phyloP scores from a whole-genome alignment of 2,329 filamentous ascomycete species.

The Capronia coronata region DNA sequence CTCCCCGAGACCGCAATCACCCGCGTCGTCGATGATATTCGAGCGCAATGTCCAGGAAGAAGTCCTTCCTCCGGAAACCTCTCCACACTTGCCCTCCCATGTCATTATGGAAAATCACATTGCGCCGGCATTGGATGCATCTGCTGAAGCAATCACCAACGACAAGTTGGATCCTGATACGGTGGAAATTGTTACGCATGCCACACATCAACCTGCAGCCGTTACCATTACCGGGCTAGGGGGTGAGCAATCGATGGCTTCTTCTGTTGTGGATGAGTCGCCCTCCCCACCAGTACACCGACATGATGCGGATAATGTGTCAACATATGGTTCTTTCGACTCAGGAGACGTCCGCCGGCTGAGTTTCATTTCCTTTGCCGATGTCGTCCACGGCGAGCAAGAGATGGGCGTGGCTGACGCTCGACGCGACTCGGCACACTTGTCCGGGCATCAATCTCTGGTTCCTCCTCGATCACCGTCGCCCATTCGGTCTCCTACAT shows the following conservation, averaged over 20 bases:
- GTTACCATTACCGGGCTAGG: constrained; percentile 55
- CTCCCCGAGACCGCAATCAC: constrained; percentile 70
- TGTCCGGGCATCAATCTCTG: constrained; percentile 26
- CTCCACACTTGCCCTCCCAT: constrained; percentile 83
- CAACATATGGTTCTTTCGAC: constrained; percentile 73
- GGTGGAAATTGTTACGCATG: constrained; percentile 87
- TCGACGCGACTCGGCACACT: constrained; percentile 61
- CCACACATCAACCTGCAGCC: constrained; percentile 71
- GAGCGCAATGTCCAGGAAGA: constrained; percentile 90
- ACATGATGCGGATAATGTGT: constrained; percentile 54
- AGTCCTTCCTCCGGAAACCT: constrained; percentile 58
- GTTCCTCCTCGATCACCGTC: constrained; percentile 59
- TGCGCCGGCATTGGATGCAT: constrained; percentile 82
- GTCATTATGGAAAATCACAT: constrained; percentile 94
- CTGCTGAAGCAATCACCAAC: constrained; percentile 86
- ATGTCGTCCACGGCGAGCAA: constrained; percentile 73
- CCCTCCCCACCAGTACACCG: constrained; percentile 41
- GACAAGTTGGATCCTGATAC: constrained; percentile 74
- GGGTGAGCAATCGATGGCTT: constrained; percentile 34
- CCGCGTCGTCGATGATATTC: constrained; percentile 73
- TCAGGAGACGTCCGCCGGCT: constrained; percentile 71
- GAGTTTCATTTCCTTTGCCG: constrained; percentile 94
- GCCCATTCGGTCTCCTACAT: constrained; percentile 71
- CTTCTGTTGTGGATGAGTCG: constrained; percentile 47
- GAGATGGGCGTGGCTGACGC: constrained; percentile 29